These are phyloP conservation scores for Phialocephala sp. DNA, from an alignment of 2,329 filamentous ascomycete genomes.

Conservation along the genomic window DNA sequence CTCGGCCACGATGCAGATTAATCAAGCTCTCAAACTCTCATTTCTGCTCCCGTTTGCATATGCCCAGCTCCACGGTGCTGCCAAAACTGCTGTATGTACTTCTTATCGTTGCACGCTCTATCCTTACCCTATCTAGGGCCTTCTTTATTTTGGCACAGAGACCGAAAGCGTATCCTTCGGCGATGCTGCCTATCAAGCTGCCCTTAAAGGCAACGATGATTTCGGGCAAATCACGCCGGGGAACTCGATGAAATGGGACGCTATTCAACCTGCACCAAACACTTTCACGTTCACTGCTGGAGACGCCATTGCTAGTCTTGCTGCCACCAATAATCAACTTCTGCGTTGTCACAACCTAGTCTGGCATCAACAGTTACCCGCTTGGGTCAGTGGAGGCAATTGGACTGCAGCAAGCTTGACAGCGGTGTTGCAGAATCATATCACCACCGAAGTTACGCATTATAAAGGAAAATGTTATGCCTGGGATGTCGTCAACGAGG, in stretches of 20 bases:
- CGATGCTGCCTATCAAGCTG: slow-evolving; percentile 60
- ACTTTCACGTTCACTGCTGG: slow-evolving; percentile 63
- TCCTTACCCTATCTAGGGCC: slow-evolving; percentile 7
- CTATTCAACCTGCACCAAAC: slow-evolving; percentile 60
- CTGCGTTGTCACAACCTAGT: slow-evolving; percentile 67
- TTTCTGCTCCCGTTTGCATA: slow-evolving; percentile 9
- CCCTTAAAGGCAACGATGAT: slow-evolving; percentile 59
- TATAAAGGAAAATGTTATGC: slow-evolving; percentile 65
- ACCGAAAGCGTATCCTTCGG: slow-evolving; percentile 60
- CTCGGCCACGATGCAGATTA: slow-evolving; percentile 1
- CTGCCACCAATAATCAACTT: slow-evolving; percentile 54
- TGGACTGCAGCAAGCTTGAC: slow-evolving; percentile 64
- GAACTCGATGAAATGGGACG: slow-evolving; percentile 67
- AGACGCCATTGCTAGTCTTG: slow-evolving; percentile 57
- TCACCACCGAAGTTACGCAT: slow-evolving; percentile 61
- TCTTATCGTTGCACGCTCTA: neutral
- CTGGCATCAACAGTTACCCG: slow-evolving; percentile 58
- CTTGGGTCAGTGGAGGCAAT: slow-evolving; percentile 50
- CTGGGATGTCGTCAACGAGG: slow-evolving; percentile 73
- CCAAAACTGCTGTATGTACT: slow-evolving; percentile 21
- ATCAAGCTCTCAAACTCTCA: slow-evolving; percentile 8
- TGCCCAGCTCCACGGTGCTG: slow-evolving; percentile 23
- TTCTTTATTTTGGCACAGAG: slow-evolving; percentile 60
- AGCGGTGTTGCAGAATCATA: slow-evolving; percentile 61
- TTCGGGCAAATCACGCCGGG: slow-evolving; percentile 70